These are phyloP conservation scores for Verticillium zaregamsianum DNA, from an alignment of 2,329 filamentous ascomycete species.

Conservation along the genomic window DNA sequence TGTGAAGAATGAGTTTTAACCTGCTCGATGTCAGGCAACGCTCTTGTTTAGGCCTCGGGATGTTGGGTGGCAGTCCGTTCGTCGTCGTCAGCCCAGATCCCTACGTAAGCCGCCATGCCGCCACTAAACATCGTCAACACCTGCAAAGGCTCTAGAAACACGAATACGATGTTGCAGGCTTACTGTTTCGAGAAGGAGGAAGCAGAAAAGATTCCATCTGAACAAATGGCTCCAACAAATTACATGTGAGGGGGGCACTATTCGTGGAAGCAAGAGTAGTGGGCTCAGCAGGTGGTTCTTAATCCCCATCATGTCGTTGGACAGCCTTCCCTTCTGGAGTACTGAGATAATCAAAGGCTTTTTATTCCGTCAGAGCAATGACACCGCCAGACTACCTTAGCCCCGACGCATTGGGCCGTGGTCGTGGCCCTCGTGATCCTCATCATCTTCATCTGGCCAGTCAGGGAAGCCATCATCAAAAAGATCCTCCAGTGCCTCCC, in stretches of 20 bases:
- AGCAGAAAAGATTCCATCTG: neutral
- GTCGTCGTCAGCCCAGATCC: neutral
- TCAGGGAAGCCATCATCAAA: slow-evolving; percentile 59
- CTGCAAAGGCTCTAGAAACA: neutral
- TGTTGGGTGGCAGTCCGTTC: neutral
- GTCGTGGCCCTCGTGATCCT: slow-evolving; percentile 24
- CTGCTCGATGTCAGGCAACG: neutral
- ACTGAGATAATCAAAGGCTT: no score
- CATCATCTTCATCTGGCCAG: slow-evolving; percentile 44
- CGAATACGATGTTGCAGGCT: neutral
- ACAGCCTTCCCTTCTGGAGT: no score
- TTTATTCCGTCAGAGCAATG: neutral
- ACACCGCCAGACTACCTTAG: no score
- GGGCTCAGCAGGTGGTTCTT: no score
- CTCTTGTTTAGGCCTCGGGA: neutral
- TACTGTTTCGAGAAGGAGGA: neutral
- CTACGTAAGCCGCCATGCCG: neutral
- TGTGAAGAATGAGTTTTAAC: neutral
- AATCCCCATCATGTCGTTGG: no score
- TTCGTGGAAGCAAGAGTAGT: no score
- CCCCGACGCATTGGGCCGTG: slow-evolving; percentile 5
- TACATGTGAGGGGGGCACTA: neutral
- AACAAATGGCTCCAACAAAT: neutral
- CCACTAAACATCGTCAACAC: neutral
- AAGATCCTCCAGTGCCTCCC: slow-evolving; percentile 39